Evolutionary conservation across 179 eudicot genomes (phyloP).

Genomic region (Gypsophila paniculata): DNA sequence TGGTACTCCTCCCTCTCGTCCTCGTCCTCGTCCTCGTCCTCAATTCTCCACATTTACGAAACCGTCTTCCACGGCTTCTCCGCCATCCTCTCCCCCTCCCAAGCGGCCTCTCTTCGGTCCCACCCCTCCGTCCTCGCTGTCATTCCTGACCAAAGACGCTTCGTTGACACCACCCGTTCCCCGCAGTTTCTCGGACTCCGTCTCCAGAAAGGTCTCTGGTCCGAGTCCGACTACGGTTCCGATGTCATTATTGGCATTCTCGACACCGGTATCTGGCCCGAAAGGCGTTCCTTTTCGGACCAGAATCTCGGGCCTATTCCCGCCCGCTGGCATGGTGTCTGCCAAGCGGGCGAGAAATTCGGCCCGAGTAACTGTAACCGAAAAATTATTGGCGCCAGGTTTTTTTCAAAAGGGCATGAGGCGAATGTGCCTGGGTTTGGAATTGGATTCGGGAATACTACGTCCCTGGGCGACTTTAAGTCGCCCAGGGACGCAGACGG

Average conservation of each 20-base stretch:
- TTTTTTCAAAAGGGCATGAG: conserved; percentile 71
- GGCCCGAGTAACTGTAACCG: conserved; percentile 44
- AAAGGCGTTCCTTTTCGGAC: conserved; percentile 73
- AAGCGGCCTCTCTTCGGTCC: conserved; percentile 37
- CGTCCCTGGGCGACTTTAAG: conserved; percentile 44
- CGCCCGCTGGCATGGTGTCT: conserved; percentile 63
- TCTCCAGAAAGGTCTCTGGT: conserved; percentile 78
- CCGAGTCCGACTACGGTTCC: conserved; percentile 87
- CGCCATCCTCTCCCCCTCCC: conserved; percentile 63
- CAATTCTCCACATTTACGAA: conserved; percentile 69
- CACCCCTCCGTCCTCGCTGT: conserved; percentile 74
- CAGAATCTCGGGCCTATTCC: conserved; percentile 80
- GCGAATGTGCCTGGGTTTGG: conserved; percentile 44
- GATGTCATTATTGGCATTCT: conserved; percentile 75
- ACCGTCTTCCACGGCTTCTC: conserved; percentile 91
- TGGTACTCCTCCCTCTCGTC: conserved; percentile 69
- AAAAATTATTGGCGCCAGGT: conserved; percentile 79
- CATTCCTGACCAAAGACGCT: conserved; percentile 56
- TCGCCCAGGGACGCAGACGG: conserved; percentile 93
- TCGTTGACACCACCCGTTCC: conserved; percentile 82
- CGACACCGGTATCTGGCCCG: conserved; percentile 93
- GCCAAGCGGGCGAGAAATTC: conserved; percentile 55
- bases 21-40: conserved; percentile 25
- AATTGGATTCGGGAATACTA: conserved; percentile 34
- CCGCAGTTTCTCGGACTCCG: conserved; percentile 90